Evolutionary conservation across 1,284 basidiomycete genomes (phyloP), one percentile per base, ranked within the genome.

Genomic region (Mrakiaceae sp.): DNA sequence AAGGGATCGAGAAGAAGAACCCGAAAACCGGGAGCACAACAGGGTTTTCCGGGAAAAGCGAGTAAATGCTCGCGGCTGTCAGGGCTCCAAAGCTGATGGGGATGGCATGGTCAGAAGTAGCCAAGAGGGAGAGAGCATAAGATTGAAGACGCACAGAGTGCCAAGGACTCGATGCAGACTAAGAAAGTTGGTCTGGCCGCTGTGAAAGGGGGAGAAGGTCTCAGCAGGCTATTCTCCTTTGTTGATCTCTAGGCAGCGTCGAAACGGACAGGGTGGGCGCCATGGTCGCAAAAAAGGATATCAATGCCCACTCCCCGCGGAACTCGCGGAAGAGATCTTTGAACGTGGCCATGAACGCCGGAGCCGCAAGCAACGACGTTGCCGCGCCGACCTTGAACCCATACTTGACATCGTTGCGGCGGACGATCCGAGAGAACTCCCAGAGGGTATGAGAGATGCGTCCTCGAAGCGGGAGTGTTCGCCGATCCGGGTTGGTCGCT

Each of bases 241-340:
- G 27, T 27, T 27, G 27, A 27, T 27, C 27, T 27, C 27, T 27
- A 27, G 27, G 53, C n/a, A 42, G 53, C 5, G 5, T 6, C 14
- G 42, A 39, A 56, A 56, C 58, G 6, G n/a, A 64, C 64, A 95
- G 86, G 1, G 89, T 92, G 0, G 89, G 90, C 48, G 87, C 90
- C 73, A 94, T 87, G 5, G 93, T 89, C 12, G 89, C 85, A 70
- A 95, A 90, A 74, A 87, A 92, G 54, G 90, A 92, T 62, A 98
- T 90, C 70, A 98, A 77, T 1, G 92, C 92, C 94, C 94, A 98
- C 74, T 97, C 91, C 51, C 92, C 92, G 71, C 86, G 82, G 71
- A 87, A 93, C 61, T 83, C 51, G 48, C 55, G 58, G 72, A 96
- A 98, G 5, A 84, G 77, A 2, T 85, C 85, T 42, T 91, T 79